Percentiles rank a stretch among this genome's conserved stretches.
phyloP scores from a whole-genome alignment of 768 basidiomycete species.

The Epithele typhae region DNA sequence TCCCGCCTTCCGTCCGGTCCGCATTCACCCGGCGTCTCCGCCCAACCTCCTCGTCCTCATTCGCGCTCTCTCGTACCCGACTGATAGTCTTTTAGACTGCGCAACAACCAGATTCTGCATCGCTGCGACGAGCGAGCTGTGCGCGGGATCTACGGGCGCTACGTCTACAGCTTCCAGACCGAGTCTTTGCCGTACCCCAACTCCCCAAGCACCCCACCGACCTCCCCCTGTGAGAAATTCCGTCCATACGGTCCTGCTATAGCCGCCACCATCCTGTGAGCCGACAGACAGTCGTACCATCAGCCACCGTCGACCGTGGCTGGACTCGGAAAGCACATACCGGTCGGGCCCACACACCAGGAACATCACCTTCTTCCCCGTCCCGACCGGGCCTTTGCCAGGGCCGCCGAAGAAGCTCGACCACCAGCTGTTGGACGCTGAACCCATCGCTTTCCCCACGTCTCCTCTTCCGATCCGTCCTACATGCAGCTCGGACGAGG shows the following conservation, averaged over 20 bases:
- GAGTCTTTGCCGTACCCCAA: slow-evolving; percentile 59
- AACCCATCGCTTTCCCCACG: slow-evolving; percentile 40
- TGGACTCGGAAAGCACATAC: slow-evolving; percentile 32
- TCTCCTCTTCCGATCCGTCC: slow-evolving; percentile 54
- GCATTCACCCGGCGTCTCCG: no score
- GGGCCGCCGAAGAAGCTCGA: slow-evolving; percentile 16
- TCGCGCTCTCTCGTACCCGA: no score
- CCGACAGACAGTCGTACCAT: slow-evolving; percentile 5
- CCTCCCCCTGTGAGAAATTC: slow-evolving; percentile 68
- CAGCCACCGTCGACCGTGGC: slow-evolving; percentile 6
- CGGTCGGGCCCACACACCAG: slow-evolving; percentile 82
- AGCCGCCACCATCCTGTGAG: slow-evolving; percentile 63
- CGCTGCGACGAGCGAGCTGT: no score
- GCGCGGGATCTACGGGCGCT: no score
- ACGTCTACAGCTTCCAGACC: slow-evolving; percentile 60
- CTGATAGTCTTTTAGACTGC: no score
- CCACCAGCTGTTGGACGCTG: slow-evolving; percentile 30
- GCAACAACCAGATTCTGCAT: no score
- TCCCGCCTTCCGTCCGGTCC: no score
- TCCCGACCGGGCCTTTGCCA: slow-evolving; percentile 3
- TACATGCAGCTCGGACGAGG: slow-evolving; percentile 27
- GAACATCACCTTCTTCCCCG: slow-evolving; percentile 50
- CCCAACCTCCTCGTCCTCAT: no score
- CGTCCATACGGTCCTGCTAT: slow-evolving; percentile 75
- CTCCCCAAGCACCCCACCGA: slow-evolving; percentile 63